Conservation (phyloP, 1,284 basidiomycete genomes). For the Singerocomus inundabilis region DNA sequence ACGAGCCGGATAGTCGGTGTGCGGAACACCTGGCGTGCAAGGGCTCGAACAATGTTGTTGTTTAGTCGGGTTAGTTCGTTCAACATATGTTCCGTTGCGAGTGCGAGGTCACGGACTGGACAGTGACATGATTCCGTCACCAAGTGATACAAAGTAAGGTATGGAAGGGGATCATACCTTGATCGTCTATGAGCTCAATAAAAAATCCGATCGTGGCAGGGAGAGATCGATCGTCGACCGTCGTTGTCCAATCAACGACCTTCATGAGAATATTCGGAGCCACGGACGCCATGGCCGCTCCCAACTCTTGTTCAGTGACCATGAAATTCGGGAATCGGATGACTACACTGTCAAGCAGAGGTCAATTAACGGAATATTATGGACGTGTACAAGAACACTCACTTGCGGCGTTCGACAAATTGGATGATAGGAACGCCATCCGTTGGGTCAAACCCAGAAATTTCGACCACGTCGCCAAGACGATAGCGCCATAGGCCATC, state of each 20-base stretch:
- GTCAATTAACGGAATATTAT: neutral
- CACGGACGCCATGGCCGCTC: slow-evolving; percentile 5
- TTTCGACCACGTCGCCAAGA: slow-evolving; percentile 23
- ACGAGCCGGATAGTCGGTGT: slow-evolving; percentile 20
- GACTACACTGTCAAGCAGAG: neutral
- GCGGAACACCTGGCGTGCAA: neutral
- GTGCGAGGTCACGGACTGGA: neutral
- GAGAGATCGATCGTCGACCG: slow-evolving; percentile 9
- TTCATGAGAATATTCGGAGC: neutral
- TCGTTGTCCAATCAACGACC: slow-evolving; percentile 22
- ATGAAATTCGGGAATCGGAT: slow-evolving; percentile 16
- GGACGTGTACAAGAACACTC: neutral
- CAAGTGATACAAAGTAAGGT: neutral
- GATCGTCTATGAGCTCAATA: slow-evolving; percentile 14
- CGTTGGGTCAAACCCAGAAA: slow-evolving; percentile 20
- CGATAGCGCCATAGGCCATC: slow-evolving; percentile 29
- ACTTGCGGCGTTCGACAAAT: slow-evolving; percentile 20
- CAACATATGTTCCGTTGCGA: slow-evolving; percentile 1
- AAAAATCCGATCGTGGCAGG: slow-evolving; percentile 23
- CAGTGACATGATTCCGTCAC: neutral
- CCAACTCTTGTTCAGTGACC: slow-evolving; percentile 16
- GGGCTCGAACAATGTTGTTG: neutral
- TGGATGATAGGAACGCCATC: slow-evolving; percentile 21
- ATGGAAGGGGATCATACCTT: slow-evolving; percentile 1
- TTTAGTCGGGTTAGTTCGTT: slow-evolving; percentile 11